phyloP scores from a whole-genome alignment of 2,329 filamentous ascomycete genomes.

The Nigrospora osmanthi region DNA sequence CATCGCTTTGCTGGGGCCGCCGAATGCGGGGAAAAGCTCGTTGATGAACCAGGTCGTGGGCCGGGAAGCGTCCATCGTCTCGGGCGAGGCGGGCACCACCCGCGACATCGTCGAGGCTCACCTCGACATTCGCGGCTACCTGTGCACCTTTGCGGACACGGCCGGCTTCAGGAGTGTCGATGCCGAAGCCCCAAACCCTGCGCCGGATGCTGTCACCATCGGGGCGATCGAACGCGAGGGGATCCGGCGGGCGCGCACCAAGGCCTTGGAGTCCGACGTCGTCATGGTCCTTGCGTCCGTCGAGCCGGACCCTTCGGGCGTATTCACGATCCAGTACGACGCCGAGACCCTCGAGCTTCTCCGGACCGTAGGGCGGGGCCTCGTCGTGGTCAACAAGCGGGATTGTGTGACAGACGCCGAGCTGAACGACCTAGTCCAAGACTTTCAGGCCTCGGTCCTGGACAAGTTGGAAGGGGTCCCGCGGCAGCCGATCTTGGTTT shows the following conservation, averaged over 20 bases:
- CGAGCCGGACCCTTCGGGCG: constrained; percentile 36
- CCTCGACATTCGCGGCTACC: constrained; percentile 81
- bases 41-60: constrained; percentile 86
- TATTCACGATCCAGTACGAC: constrained; percentile 41
- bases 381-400: constrained; percentile 57
- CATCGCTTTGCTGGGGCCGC: constrained; percentile 80
- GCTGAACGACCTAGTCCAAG: constrained; percentile 28
- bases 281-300: constrained; percentile 75
- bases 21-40: constrained; percentile 93
- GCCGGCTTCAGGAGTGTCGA: constrained; percentile 65
- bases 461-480: constrained; percentile 31
- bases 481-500: constrained; percentile 51
- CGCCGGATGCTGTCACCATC: constrained; percentile 31
- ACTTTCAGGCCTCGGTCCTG: constrained; percentile 30
- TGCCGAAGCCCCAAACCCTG: constrained; percentile 4
- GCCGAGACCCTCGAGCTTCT: constrained; percentile 37
- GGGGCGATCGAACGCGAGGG: constrained; percentile 81
- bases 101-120: constrained; percentile 89
- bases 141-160: constrained; percentile 92
- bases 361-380: constrained; percentile 36
- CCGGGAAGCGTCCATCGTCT: constrained; percentile 91
- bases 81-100: constrained; percentile 85
- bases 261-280: constrained; percentile 77
- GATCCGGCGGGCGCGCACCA: constrained; percentile 75
- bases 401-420: constrained; percentile 34